Conservation (phyloP, 768 basidiomycete genomes). For the Psilocybe sp. region DNA sequence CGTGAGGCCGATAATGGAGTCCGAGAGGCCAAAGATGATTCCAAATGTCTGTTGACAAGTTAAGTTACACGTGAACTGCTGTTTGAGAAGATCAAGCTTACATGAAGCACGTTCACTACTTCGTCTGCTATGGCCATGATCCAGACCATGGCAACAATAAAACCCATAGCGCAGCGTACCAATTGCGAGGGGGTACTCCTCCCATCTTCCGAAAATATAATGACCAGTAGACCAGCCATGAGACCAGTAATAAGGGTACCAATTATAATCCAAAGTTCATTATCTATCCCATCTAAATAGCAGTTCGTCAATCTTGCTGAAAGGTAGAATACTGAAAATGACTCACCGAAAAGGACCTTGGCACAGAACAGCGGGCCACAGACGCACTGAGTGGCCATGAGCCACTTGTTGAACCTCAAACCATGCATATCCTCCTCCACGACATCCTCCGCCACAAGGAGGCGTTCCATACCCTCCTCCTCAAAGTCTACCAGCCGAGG, state of each 20-base stretch:
- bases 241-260: conserved; percentile 56
- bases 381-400: conserved; percentile 81
- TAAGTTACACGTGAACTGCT: not conserved
- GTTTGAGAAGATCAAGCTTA: conserved; percentile 27
- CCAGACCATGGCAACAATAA: conserved; percentile 90
- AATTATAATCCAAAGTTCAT: conserved; percentile 50
- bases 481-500: conserved; percentile 65
- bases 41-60: conserved; percentile 72
- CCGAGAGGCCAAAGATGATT: conserved; percentile 90
- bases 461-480: conserved; percentile 69
- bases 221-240: conserved; percentile 50
- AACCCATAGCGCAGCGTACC: conserved; percentile 86
- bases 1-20: conserved; percentile 95
- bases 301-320: conserved; percentile 2
- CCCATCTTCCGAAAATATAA: conserved; percentile 59
- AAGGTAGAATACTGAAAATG: not conserved
- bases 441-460: conserved; percentile 72
- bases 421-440: conserved; percentile 69
- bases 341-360: conserved; percentile 74
- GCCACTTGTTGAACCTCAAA: conserved; percentile 71
- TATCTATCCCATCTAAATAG: conserved; percentile 39
- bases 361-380: conserved; percentile 80
- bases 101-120: conserved; percentile 87
- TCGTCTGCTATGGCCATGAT: conserved; percentile 98
- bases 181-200: conserved; percentile 55